Base-by-base conservation (phyloP, 805 yeast genomes). In the Zygoascus flipseniorum region DNA sequence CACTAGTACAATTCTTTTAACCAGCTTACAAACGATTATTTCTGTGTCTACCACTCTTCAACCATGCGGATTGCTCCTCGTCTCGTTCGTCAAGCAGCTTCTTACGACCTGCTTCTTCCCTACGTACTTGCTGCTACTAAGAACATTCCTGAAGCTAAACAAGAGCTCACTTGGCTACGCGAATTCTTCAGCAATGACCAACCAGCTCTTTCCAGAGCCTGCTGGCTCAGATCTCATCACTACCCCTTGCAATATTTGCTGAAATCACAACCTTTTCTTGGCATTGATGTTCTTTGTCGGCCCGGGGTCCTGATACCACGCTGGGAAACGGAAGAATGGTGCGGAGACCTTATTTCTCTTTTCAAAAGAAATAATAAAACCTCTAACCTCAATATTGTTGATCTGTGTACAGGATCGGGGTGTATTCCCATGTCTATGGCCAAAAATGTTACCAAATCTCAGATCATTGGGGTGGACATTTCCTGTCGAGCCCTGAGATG, bases 241-340 rank as follows among this genome's bases (percentile, higher is more conserved):
- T 78, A 75, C 8, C 98, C 99, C 0, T 67, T 92, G 43, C 98
- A 92, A 66, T 90, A 92, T 66, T 79, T 92, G 10, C 70, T 92
- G 9, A 89, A 93, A 0, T 69, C 81, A 0, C 97, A 90, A 68
- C 98, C 98, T 1, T 92, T 92, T 72, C 95, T 93, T 0, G 55
- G 65, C 1, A 64, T 92, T 48, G 79, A 78, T 11, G 75, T 92
- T 3, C 53, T 61, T 26, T 87, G 96, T 61, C 61, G 67, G 31
- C 72, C 71, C 1, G 81, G 81, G 0, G 97, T 89, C 1, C 70
- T 92, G 55, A 90, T 92, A 28, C 98, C 99, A 0, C 70, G 99
- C 49, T 83, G 92, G 85, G 99, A 92, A 65, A 92, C 99, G 0
- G 98, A 92, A 65, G 96, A 89, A 62, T 92, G 97, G 97, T 72